These are phyloP conservation scores for Xylaria telfairii DNA, from an alignment of 495 filamentous ascomycete species.

Conservation along the genomic window DNA sequence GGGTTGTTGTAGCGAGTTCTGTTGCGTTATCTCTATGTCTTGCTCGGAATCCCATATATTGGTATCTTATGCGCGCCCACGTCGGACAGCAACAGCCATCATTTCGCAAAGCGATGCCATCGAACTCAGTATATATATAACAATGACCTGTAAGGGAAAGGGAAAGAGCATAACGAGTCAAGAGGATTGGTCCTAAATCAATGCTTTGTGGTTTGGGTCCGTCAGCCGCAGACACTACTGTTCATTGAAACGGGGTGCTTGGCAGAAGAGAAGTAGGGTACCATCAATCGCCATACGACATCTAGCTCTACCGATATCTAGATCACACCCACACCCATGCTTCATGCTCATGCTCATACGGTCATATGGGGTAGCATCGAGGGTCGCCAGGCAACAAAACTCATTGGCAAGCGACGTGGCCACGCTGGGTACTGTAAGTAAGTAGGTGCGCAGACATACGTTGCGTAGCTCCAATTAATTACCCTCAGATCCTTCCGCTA, in stretches of 20 bases:
- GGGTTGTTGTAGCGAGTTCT: neutral
- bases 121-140: neutral
- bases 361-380: constrained; percentile 16
- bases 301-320: neutral
- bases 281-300: constrained; percentile 18
- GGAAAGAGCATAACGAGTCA: neutral
- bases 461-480: neutral
- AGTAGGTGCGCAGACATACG: neutral
- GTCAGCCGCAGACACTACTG: neutral
- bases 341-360: neutral
- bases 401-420: constrained; percentile 1
- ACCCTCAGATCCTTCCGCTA: neutral
- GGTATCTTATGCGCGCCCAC: no score
- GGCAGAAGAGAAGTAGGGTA: constrained; percentile 9
- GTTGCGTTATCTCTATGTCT: neutral
- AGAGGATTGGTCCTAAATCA: neutral
- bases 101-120: neutral
- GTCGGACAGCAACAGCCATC: neutral
- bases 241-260: constrained; percentile 1
- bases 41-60: neutral
- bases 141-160: neutral
- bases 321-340: constrained; percentile 23
- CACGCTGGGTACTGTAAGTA: neutral
- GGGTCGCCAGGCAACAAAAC: constrained; percentile 1
- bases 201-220: neutral